Evolutionary conservation across 768 basidiomycete genomes (phyloP).

Genomic region (Psilocybe tampanensis): DNA sequence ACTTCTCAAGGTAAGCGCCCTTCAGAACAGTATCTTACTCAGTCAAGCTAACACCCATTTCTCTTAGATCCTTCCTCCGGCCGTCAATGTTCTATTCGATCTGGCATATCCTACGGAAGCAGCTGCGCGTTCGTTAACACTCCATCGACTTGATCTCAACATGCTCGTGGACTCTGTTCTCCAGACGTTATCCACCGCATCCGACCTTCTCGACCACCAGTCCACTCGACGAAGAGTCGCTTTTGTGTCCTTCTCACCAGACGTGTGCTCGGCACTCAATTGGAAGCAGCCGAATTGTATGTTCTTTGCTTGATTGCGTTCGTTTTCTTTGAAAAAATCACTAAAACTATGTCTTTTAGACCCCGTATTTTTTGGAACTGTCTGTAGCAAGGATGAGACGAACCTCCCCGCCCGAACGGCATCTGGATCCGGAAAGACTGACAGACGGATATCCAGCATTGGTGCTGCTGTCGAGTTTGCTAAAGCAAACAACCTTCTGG

Average conservation of each 20-base stretch:
- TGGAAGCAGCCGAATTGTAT: conserved; percentile 99
- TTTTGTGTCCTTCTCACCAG: conserved; percentile 92
- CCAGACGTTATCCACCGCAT: conserved; percentile 76
- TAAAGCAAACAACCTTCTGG: conserved; percentile 88
- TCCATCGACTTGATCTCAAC: conserved; percentile 72
- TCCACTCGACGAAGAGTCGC: conserved; percentile 74
- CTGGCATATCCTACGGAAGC: conserved; percentile 70
- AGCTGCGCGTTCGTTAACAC: conserved; percentile 41
- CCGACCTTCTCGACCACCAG: conserved; percentile 50
- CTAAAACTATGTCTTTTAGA: conserved; percentile 46
- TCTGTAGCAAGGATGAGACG: conserved; percentile 68
- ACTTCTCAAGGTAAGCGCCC: conserved; percentile 66
- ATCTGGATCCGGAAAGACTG: conserved; percentile 32
- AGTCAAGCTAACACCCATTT: conserved; percentile 6
- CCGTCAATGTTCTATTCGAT: conserved; percentile 80
- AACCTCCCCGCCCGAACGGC: conserved; percentile 34
- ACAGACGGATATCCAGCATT: conserved; percentile 67
- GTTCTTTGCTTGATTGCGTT: conserved; percentile 22
- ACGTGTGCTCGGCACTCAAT: conserved; percentile 88
- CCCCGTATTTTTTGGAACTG: conserved; percentile 93
- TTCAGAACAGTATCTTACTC: not conserved
- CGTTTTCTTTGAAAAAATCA: not conserved
- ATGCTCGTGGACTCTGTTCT: conserved; percentile 83
- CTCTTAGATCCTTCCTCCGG: conserved; percentile 55
- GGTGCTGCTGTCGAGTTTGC: conserved; percentile 93